phyloP scores from a whole-genome alignment of 805 yeast genomes.

The Suhomyces vadensis region DNA sequence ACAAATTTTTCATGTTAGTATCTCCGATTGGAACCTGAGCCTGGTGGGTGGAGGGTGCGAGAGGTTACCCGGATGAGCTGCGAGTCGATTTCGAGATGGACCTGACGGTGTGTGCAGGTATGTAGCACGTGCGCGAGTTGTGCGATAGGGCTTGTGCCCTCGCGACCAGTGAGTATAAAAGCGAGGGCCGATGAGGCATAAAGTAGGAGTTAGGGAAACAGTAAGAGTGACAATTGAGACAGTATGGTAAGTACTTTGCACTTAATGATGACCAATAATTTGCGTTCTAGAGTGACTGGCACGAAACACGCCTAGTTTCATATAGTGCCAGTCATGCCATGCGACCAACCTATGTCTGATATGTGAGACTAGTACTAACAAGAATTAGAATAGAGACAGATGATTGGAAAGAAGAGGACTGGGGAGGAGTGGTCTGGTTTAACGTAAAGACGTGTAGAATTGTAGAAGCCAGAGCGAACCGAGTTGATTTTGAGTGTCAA shows the following conservation, averaged over 20 bases:
- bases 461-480: too few relatives aligned
- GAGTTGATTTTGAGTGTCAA: too few relatives aligned
- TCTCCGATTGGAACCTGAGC: slow-evolving; percentile 2
- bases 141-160: slow-evolving; percentile 1
- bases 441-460: too few relatives aligned
- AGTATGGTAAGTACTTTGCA: slow-evolving; percentile 6
- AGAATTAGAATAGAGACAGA: not conserved
- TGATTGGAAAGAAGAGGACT: too few relatives aligned
- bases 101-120: not conserved
- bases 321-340: slow-evolving; percentile 31
- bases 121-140: not conserved
- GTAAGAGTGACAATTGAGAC: too few relatives aligned
- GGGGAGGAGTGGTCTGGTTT: too few relatives aligned
- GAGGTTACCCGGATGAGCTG: slow-evolving; percentile 6
- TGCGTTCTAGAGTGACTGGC: slow-evolving; percentile 47
- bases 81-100: not conserved
- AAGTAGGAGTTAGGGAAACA: too few relatives aligned
- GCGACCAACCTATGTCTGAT: slow-evolving; percentile 42
- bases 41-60: slow-evolving; percentile 1
- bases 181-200: too few relatives aligned
- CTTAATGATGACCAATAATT: slow-evolving; percentile 45
- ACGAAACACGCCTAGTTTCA: slow-evolving; percentile 51
- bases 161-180: too few relatives aligned
- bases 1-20: slow-evolving; percentile 9
- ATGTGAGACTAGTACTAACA: slow-evolving; percentile 4